Evolutionary conservation across 495 filamentous ascomycete genomes (phyloP).

Genomic region (Xylaria cubensis): DNA sequence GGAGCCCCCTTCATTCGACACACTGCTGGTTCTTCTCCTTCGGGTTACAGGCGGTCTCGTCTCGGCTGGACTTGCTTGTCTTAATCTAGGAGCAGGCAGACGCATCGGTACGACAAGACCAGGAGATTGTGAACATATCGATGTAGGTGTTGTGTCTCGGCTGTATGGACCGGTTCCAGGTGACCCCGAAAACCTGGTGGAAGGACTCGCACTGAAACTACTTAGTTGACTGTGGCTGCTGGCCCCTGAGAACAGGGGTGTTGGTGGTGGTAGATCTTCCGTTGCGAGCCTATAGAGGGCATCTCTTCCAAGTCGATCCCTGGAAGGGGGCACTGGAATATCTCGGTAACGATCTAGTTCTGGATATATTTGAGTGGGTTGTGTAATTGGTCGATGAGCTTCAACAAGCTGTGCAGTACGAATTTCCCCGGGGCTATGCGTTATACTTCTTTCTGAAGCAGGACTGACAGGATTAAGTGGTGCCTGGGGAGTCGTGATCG

Average conservation of each 20-base stretch:
- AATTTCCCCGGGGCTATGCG: slow-evolving; percentile 49
- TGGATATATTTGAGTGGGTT: slow-evolving; percentile 53
- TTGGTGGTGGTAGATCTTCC: slow-evolving; percentile 68
- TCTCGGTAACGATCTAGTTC: slow-evolving; percentile 62
- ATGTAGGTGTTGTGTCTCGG: slow-evolving; percentile 92
- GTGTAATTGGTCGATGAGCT: slow-evolving; percentile 39
- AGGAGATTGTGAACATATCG: slow-evolving; percentile 93
- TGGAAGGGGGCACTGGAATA: slow-evolving; percentile 35
- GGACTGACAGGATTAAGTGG: slow-evolving; percentile 37
- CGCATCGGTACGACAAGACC: slow-evolving; percentile 69
- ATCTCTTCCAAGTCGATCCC: slow-evolving; percentile 42
- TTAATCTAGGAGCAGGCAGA: slow-evolving; percentile 60
- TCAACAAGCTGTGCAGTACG: slow-evolving; percentile 45
- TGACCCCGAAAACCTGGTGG: slow-evolving; percentile 92
- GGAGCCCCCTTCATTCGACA: slow-evolving; percentile 56
- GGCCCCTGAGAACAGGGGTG: slow-evolving; percentile 64
- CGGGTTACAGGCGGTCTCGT: slow-evolving; percentile 73
- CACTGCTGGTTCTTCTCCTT: slow-evolving; percentile 62
- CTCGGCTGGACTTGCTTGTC: slow-evolving; percentile 69
- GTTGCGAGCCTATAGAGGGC: slow-evolving; percentile 57
- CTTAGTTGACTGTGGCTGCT: slow-evolving; percentile 58
- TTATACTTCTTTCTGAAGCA: slow-evolving; percentile 46
- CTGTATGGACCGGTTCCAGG: slow-evolving; percentile 83
- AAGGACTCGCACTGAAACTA: slow-evolving; percentile 78
- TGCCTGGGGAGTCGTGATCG: slow-evolving; percentile 43